These are phyloP conservation scores for Phytophthora capsici DNA, from an alignment of 352 stramenopile species.

Conservation along the genomic window DNA sequence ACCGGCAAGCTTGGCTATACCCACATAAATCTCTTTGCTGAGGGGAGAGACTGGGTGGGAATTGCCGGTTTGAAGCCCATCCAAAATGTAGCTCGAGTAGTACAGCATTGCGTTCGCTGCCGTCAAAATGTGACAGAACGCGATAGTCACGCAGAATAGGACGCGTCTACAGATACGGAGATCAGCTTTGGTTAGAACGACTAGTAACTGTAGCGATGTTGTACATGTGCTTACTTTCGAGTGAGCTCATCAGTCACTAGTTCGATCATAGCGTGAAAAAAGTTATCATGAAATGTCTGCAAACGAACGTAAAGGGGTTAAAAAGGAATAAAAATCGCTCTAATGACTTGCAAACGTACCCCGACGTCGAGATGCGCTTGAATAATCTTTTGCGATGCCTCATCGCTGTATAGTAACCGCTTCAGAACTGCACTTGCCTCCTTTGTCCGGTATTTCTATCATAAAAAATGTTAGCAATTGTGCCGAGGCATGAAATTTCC, in stretches of 20 bases:
- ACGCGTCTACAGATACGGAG: constrained; percentile 43
- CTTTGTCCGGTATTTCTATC: constrained; percentile 53
- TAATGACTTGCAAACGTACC: constrained; percentile 18
- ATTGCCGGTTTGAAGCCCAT: constrained; percentile 40
- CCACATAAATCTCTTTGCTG: constrained; percentile 69
- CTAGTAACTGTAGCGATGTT: not conserved
- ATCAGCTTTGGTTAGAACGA: not conserved
- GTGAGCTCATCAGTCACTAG: constrained; percentile 44
- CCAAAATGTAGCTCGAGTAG: constrained; percentile 80
- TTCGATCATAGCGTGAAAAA: constrained; percentile 43
- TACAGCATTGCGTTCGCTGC: constrained; percentile 83
- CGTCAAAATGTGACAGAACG: constrained; percentile 69
- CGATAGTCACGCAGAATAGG: constrained; percentile 62
- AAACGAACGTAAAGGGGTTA: not conserved
- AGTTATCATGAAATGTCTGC: constrained; percentile 43
- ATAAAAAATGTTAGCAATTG: not conserved
- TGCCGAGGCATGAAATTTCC: not conserved
- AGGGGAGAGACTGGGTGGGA: constrained; percentile 24
- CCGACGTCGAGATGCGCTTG: constrained; percentile 27
- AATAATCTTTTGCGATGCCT: constrained; percentile 39
- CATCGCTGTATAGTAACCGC: constrained; percentile 36
- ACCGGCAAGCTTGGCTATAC: constrained; percentile 65
- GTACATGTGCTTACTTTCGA: constrained; percentile 36
- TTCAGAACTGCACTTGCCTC: constrained; percentile 52
- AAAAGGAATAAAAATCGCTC: not conserved